Base-by-base conservation (phyloP, 768 basidiomycete genomes). In the Daedaleopsis nitida region DNA sequence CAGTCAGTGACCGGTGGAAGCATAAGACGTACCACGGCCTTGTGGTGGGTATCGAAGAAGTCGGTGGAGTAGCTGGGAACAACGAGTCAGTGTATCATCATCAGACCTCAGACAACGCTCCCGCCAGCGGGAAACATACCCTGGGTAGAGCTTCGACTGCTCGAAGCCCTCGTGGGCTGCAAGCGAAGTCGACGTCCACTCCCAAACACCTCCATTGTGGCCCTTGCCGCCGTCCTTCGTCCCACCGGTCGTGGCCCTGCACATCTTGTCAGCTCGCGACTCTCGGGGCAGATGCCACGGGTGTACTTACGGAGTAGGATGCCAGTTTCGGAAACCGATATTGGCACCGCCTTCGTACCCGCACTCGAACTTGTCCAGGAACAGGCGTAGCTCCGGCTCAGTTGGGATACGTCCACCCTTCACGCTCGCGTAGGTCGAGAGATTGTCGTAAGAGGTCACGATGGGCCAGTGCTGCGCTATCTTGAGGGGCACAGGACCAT, bases 191-290 rank as follows among this genome's bases (percentile, higher is more conserved):
- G 89, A 89, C 0, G 96, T 97, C 96, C 96, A 98, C 77, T 98
- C 95, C 95, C 96, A 99, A 16, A 97, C 89, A 6, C 97, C 97
- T 8, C 97, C 97, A 66, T 99, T 98, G 63, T 86, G 85, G 12
- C 92, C 90, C 71, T 77, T 83, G 3, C 86, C 84, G 21, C 73
- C 80, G 59, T 70, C 68, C 53, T 72, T 77, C 60, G 77, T 76
- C 62, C 79, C 73, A 38, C 89, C 91, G 2, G 85, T 84, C 45
- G 91, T 92, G 21, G 90, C 85, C 34, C 90, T 91, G 52, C 11
- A 49, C 12, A 16, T n/a, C 16, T 49, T 53, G 24, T 62, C 53
- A 59, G 63, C 23, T 35, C 23, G 47, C 43, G 27, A 1, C 17
- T 42, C 21, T 12, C 16, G 9, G 16, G 0, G 16, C 23, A 44